phyloP scores from a whole-genome alignment of 2,329 filamentous ascomycete genomes.

The Aspergillus viridinutans region DNA sequence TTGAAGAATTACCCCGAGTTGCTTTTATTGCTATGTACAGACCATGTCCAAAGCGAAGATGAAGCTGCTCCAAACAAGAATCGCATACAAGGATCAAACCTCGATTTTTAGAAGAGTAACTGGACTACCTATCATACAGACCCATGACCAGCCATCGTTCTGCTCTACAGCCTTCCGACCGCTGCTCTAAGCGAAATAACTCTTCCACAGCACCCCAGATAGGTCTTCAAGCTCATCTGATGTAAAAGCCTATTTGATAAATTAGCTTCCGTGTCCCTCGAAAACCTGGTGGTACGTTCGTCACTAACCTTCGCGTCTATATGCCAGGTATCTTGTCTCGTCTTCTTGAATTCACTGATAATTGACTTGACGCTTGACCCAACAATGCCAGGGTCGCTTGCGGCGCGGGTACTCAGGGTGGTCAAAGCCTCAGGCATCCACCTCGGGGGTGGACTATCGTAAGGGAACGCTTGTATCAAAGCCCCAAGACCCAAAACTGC shows the following conservation, averaged over 20 bases:
- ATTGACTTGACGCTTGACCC: constrained; percentile 94
- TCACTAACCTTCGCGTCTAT: constrained; percentile 88
- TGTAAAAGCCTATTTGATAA: constrained; percentile 64
- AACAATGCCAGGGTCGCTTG: constrained; percentile 84
- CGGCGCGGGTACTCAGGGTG: constrained; percentile 76
- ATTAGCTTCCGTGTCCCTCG: not conserved
- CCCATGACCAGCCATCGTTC: not conserved
- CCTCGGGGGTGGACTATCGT: constrained; percentile 80
- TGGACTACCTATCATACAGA: not conserved
- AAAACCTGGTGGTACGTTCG: not conserved
- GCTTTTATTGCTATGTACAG: not conserved
- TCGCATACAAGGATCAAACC: not conserved
- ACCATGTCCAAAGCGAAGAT: not conserved
- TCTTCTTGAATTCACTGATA: constrained; percentile 98
- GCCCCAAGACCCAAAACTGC: constrained; percentile 88
- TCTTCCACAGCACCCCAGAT: constrained; percentile 98
- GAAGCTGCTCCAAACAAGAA: not conserved
- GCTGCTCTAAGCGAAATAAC: constrained; percentile 75
- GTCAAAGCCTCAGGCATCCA: constrained; percentile 96
- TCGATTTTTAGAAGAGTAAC: not conserved
- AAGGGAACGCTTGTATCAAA: constrained; percentile 92
- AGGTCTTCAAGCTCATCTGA: constrained; percentile 90
- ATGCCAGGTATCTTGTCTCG: constrained; percentile 95
- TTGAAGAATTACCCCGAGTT: not conserved
- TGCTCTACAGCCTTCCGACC: not conserved